These are phyloP conservation scores for Meyerozyma smithsonii DNA, from an alignment of 1,139 yeast species.

Conservation along the genomic window DNA sequence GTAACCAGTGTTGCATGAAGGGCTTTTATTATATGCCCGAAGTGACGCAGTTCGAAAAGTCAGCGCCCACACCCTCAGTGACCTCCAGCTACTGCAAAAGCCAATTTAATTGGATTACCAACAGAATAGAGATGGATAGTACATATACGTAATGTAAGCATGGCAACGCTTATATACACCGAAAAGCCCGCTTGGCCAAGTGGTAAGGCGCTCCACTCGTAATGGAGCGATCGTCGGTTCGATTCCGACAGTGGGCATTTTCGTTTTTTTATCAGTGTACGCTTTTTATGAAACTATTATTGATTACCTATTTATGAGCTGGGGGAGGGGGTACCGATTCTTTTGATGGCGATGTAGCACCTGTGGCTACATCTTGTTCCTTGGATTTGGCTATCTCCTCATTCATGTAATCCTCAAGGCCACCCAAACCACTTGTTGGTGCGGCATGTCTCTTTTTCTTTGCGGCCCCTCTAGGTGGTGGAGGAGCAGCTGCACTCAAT, in stretches of 20 bases:
- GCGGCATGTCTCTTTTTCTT: slow-evolving; percentile 29
- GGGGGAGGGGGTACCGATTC: slow-evolving; percentile 30
- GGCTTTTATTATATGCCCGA: too few species aligned
- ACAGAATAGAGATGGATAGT: too few species aligned
- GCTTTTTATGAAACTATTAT: not conserved
- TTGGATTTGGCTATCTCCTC: slow-evolving; percentile 44
- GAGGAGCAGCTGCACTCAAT: slow-evolving; percentile 13
- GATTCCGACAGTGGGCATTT: slow-evolving; percentile 49
- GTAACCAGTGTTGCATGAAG: too few species aligned
- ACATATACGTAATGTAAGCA: too few species aligned
- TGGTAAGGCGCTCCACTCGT: slow-evolving; percentile 56
- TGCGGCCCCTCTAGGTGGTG: slow-evolving; percentile 17
- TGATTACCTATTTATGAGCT: not conserved
- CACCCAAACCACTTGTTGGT: slow-evolving; percentile 21
- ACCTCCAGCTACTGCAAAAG: too few species aligned
- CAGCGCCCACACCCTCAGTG: too few species aligned
- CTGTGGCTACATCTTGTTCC: slow-evolving; percentile 22
- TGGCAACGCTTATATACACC: slow-evolving; percentile 1
- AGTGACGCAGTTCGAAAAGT: too few species aligned
- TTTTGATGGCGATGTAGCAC: slow-evolving; percentile 12
- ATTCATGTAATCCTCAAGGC: slow-evolving; percentile 39
- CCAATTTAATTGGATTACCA: too few species aligned
- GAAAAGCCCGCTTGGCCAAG: slow-evolving; percentile 47
- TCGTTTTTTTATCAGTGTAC: slow-evolving; percentile 10
- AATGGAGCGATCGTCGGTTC: slow-evolving; percentile 56